A percentile compares a stretch with the other conserved stretches of the same genome.
These are phyloP conservation scores for Colletotrichum destructivum DNA, from an alignment of 2,329 filamentous ascomycete genomes.

Conservation along the genomic window DNA sequence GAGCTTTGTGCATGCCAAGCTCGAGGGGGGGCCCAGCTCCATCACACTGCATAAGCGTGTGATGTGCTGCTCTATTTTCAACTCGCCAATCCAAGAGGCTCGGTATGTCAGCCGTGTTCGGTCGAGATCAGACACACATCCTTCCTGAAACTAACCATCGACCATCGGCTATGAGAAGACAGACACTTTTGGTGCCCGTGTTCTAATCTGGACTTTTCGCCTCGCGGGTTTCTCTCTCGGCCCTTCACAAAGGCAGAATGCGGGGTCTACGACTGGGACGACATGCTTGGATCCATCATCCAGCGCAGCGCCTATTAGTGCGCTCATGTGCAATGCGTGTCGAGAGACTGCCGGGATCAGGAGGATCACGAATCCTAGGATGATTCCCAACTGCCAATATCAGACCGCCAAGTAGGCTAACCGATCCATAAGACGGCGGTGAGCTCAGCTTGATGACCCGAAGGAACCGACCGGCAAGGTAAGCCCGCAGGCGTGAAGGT, in stretches of 20 bases:
- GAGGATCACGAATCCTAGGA: slow-evolving; percentile 8
- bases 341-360: not conserved
- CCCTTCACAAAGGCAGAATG: too few relatives aligned
- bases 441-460: slow-evolving; percentile 8
- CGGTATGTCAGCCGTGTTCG: not conserved
- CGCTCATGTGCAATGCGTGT: not conserved
- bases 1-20: not conserved
- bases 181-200: too few relatives aligned
- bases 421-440: not conserved
- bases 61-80: slow-evolving; percentile 9
- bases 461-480: not conserved
- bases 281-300: too few relatives aligned
- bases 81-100: not conserved
- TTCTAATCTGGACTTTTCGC: too few relatives aligned
- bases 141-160: too few relatives aligned
- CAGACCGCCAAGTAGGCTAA: slow-evolving; percentile 7
- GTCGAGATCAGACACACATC: too few relatives aligned
- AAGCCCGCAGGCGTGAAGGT: too few relatives aligned
- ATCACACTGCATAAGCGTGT: slow-evolving; percentile 21
- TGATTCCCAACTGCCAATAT: not conserved
- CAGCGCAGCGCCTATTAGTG: too few relatives aligned
- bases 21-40: not conserved
- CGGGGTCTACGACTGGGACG: not conserved
- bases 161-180: too few relatives aligned
- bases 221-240: too few relatives aligned